Evolutionary conservation across 495 filamentous ascomycete species (phyloP).

Genomic region (Penicillium malachiteum): DNA sequence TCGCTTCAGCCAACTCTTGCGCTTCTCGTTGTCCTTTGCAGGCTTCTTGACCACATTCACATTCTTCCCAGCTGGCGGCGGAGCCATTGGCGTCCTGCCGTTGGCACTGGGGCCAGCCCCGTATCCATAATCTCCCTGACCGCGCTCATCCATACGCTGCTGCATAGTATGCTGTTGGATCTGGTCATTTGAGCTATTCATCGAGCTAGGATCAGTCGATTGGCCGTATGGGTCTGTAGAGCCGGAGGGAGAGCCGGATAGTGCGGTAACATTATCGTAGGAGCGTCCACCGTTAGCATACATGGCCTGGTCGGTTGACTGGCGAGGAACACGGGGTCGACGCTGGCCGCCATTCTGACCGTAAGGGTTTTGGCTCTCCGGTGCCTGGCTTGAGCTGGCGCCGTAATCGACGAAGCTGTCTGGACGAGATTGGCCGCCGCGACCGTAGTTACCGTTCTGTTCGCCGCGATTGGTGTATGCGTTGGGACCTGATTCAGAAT

Average conservation of each 20-base stretch:
- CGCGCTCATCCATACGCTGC: constrained; percentile 45
- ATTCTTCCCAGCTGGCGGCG: constrained; percentile 7
- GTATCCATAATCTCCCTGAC: constrained; percentile 57
- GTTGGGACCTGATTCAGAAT: not conserved
- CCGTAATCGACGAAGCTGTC: constrained; percentile 57
- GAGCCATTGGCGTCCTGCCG: not conserved
- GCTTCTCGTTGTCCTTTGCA: constrained; percentile 56
- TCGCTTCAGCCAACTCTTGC: constrained; percentile 84
- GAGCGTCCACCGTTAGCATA: constrained; percentile 47
- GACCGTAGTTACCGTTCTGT: constrained; percentile 53
- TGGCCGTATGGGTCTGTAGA: constrained; percentile 70
- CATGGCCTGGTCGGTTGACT: constrained; percentile 43
- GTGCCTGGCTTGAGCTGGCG: constrained; percentile 36
- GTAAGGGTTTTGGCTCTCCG: constrained; percentile 40
- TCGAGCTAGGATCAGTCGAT: constrained; percentile 83
- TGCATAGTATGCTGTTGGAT: constrained; percentile 52
- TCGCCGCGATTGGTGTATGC: constrained; percentile 29
- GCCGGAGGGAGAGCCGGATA: constrained; percentile 63
- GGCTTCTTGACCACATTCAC: constrained; percentile 3
- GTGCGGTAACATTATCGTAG: constrained; percentile 77
- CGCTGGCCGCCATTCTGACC: constrained; percentile 23
- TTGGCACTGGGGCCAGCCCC: constrained; percentile 38
- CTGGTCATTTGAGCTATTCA: constrained; percentile 86
- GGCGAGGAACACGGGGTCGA: constrained; percentile 47
- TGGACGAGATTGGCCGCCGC: constrained; percentile 47